Base-by-base conservation (phyloP, 495 filamentous ascomycete genomes). In the Annulohypoxylon nitens region DNA sequence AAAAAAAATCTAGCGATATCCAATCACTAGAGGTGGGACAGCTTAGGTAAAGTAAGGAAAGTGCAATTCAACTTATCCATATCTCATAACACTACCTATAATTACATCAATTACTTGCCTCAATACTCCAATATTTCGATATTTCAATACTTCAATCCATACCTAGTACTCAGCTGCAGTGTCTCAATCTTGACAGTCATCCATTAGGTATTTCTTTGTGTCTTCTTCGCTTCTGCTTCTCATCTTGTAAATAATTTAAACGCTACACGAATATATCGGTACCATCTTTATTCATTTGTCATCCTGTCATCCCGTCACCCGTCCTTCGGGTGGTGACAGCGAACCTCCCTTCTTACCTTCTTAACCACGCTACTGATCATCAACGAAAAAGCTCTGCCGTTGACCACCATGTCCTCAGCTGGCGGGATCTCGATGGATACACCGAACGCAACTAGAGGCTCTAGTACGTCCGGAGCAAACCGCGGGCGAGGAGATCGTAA, bases 401-500 rank as follows among this genome's bases (percentile, higher is more conserved):
- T 36, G 48, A 43, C 45, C 16, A 69, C 45, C 18, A 69, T 69
- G 66, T 34, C 45, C 18, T 43, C 26, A 47, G 4, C 51, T 37
- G 39, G 25, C 8, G 41, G 30, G 2, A 37, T 6, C 20, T 58
- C 50, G 11, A 53, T 30, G 43, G 48, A 64, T 45, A 2, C 41
- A n/a, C 45, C 69, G 18, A 66, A 54, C 20, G 62, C 16, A 12
- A 50, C 36, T 4, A 3, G 37, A 10, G 45, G 26, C 39, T 58
- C 60, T 37, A 12, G 10, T 23, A 30, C 43, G 3, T 10, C 33
- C 8, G 68, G 47, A 4, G 54, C 66, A 50, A 45, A 47, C 55
- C 74, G 70, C 47, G 71, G 75, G 4, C 71, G 82, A 59, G 80
- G 78, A 26, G 82, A 82, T 34, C 75, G 78, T 25, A 67, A 76